Evolutionary conservation across 495 filamentous ascomycete genomes (phyloP).

Genomic region (Usnea hakonensis): DNA sequence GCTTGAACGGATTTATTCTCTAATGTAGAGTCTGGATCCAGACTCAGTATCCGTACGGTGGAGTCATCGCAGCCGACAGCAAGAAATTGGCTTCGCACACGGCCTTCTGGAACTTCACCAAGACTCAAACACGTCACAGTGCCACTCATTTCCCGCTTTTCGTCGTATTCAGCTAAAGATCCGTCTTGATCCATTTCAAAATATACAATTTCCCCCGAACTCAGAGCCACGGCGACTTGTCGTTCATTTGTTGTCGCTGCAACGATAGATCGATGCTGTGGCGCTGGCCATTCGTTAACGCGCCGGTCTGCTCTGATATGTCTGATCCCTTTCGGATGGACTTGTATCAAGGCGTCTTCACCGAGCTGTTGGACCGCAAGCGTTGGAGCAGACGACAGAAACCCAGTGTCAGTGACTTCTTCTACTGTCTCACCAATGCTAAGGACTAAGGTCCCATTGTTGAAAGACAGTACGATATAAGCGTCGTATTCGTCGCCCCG

Average conservation of each 20-base stretch:
- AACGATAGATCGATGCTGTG: conserved; percentile 88
- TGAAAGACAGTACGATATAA: conserved; percentile 63
- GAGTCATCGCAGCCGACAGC: conserved; percentile 96
- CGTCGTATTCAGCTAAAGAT: conserved; percentile 85
- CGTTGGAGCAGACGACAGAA: conserved; percentile 77
- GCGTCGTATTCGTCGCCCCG: conserved; percentile 77
- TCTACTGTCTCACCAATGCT: conserved; percentile 95
- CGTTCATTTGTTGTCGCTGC: conserved; percentile 91
- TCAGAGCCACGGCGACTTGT: conserved; percentile 88
- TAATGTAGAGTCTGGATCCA: conserved; percentile 82
- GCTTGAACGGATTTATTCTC: conserved; percentile 92
- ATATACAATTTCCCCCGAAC: conserved; percentile 92
- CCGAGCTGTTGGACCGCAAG: conserved; percentile 90
- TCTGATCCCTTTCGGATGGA: conserved; percentile 89
- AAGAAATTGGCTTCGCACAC: conserved; percentile 75
- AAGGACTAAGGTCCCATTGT: conserved; percentile 71
- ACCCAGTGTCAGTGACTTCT: conserved; percentile 87
- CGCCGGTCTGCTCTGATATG: conserved; percentile 74
- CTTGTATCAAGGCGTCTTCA: conserved; percentile 85
- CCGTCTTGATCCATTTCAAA: conserved; percentile 95
- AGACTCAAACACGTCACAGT: conserved; percentile 89
- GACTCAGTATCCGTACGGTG: conserved; percentile 82
- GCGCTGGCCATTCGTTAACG: conserved; percentile 90
- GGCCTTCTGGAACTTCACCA: conserved; percentile 87
- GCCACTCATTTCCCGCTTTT: conserved; percentile 92